phyloP scores from a whole-genome alignment of 2,329 filamentous ascomycete species.

The Colletotrichum echinochloae region DNA sequence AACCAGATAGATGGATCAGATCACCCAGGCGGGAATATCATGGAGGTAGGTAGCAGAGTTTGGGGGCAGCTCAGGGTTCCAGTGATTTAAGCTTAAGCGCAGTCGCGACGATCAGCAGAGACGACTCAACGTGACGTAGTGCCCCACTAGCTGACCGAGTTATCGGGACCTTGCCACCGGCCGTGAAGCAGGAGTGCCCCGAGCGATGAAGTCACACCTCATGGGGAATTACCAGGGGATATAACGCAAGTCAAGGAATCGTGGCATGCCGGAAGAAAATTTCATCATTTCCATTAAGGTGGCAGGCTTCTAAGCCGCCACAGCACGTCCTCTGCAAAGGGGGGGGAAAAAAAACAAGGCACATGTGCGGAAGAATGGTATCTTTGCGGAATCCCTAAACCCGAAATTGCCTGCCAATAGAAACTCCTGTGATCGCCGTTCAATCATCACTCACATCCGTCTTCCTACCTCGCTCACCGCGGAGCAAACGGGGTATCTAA shows the following conservation, averaged over 20 bases:
- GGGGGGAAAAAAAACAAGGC: slow-evolving; percentile 3
- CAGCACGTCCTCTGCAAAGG: not conserved
- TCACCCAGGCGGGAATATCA: slow-evolving; percentile 7
- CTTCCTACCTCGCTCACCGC: no score
- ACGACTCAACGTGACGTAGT: slow-evolving; percentile 33
- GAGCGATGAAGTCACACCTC: slow-evolving; percentile 21
- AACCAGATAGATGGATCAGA: not conserved
- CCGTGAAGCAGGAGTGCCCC: slow-evolving; percentile 10
- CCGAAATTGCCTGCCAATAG: slow-evolving; percentile 7
- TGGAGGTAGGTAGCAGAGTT: slow-evolving; percentile 7
- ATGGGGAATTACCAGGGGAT: not conserved
- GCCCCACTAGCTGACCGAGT: slow-evolving; percentile 25
- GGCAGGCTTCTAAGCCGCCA: slow-evolving; percentile 3
- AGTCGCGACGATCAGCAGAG: slow-evolving; percentile 14
- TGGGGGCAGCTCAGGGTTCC: not conserved
- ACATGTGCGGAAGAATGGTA: slow-evolving; percentile 35
- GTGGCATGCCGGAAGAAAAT: not conserved
- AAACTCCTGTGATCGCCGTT: slow-evolving; percentile 12
- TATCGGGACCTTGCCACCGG: slow-evolving; percentile 26
- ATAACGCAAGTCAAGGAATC: not conserved
- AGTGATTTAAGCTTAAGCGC: slow-evolving; percentile 26
- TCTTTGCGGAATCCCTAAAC: slow-evolving; percentile 22
- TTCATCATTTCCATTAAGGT: slow-evolving; percentile 33
- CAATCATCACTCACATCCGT: not conserved
- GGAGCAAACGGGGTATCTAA: not conserved